Base-by-base conservation (phyloP, 2,329 filamentous ascomycete genomes). In the Exophiala alcalophila region DNA sequence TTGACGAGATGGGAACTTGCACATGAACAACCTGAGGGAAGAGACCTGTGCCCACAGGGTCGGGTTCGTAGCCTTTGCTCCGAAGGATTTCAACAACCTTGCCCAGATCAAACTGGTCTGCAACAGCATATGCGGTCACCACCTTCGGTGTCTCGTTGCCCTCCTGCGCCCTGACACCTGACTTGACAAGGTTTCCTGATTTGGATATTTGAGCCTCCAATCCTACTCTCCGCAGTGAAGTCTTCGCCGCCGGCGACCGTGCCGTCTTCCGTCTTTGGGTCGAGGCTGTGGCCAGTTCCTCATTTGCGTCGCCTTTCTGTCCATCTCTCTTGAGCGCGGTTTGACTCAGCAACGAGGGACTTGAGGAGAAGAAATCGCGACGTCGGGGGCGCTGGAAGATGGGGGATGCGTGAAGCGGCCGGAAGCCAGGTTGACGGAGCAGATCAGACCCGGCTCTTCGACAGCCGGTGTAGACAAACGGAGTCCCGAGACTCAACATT, bases 151-250 rank as follows among this genome's bases (percentile, higher is more conserved):
- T 25, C 25, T 12, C 39, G 39, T 66, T 63, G 59, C 66, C 69
- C 31, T 62, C 62, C 40, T 64, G 26, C 3, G 63, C 47, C 15
- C 61, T 61, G 38, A 63, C 59, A 49, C 66, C 63, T 36, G 55
- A 56, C 56, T 71, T 72, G 37, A 64, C 56, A 50, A 81, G 65
- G 52, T 77, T 68, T 1, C 70, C 70, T 56, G 72, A 70, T 53
- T 68, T 73, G 45, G 69, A 78, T 53, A 67, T 70, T 66, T 95
- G 88, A 12, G 90, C 89, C 57, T 92, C 88, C 12, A 88, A 84
- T 21, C 90, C 88, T 9, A 94, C 88, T 45, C 89, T 78, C 41
- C 91, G 81, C 21, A 96, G 71, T 2, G 87, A 92, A 49, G 83
- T 84, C 54, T 88, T 85, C 30, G 78, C 69, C 16, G 73, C 70